Evolutionary conservation across 805 yeast genomes (phyloP).

Genomic region (Aciculoconidium aculeatum): DNA sequence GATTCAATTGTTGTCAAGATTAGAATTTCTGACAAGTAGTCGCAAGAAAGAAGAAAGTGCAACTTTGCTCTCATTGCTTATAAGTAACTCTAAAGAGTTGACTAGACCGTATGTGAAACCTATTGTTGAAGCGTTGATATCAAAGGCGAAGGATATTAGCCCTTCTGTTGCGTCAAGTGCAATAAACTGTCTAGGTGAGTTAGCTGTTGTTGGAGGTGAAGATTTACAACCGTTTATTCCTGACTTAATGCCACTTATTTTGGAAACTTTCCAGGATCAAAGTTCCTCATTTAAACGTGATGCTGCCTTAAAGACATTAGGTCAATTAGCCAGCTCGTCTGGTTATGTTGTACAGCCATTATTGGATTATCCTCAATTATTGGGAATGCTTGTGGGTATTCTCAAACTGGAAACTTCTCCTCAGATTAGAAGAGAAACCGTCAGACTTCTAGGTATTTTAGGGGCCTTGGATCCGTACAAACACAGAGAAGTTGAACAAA

Average conservation of each 20-base stretch:
- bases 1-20: constrained; percentile 76
- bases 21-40: constrained; percentile 75
- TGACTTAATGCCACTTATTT: constrained; percentile 77
- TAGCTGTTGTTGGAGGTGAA: constrained; percentile 84
- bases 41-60: constrained; percentile 84
- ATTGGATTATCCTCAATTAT: constrained; percentile 82
- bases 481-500: constrained; percentile 83
- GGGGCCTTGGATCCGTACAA: constrained; percentile 98
- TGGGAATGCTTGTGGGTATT: constrained; percentile 76
- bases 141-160: constrained; percentile 65
- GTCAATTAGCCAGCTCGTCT: constrained; percentile 83
- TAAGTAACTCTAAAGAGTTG: constrained; percentile 73
- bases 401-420: constrained; percentile 75
- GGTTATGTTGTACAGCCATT: constrained; percentile 95
- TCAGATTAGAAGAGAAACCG: constrained; percentile 78
- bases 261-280: constrained; percentile 88
- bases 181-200: constrained; percentile 80
- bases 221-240: constrained; percentile 68
- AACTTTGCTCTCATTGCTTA: constrained; percentile 61
- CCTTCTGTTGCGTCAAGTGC: constrained; percentile 85
- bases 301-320: constrained; percentile 82
- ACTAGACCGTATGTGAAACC: constrained; percentile 89
- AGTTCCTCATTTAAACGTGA: constrained; percentile 83
- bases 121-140: constrained; percentile 76
- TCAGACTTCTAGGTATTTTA: constrained; percentile 80